Conservation (phyloP, 106 monocot genomes). For the Apostasia shenzhenica region DNA sequence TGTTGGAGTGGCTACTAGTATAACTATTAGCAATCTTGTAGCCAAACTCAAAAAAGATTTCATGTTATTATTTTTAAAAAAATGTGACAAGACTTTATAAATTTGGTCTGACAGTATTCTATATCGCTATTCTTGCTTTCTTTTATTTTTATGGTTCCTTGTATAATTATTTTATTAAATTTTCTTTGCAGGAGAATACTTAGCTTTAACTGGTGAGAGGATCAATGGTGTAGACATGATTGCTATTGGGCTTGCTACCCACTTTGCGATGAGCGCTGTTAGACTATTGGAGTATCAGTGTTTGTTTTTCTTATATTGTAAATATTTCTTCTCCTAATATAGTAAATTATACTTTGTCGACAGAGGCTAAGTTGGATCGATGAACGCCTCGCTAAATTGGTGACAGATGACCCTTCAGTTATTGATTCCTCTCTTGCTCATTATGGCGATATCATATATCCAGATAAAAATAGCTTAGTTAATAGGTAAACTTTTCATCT, state of each 20-base stretch:
- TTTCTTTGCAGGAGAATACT: constrained; percentile 69
- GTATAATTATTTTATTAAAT: neutral
- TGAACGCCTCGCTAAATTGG: constrained; percentile 71
- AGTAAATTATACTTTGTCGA: constrained; percentile 1
- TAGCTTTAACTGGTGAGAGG: constrained; percentile 90
- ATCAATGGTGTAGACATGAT: constrained; percentile 89
- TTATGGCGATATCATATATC: constrained; percentile 81
- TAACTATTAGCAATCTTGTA: too few relatives aligned
- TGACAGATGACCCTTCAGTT: constrained; percentile 95
- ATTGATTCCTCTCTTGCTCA: constrained; percentile 84
- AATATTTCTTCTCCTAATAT: neutral
- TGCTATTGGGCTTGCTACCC: constrained; percentile 89
- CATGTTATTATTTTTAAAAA: too few relatives aligned
- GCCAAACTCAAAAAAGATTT: too few relatives aligned
- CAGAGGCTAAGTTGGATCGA: constrained; percentile 81
- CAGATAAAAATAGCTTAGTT: constrained; percentile 83
- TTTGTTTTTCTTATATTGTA: neutral
- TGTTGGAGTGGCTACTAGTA: too few relatives aligned
- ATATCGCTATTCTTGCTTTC: neutral
- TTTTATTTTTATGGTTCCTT: neutral
- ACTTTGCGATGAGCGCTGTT: constrained; percentile 71
- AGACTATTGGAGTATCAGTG: constrained; percentile 14
- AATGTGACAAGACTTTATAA: too few relatives aligned
- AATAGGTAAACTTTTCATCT: constrained; percentile 43
- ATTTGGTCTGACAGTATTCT: too few relatives aligned